Evolutionary conservation across 1,139 yeast genomes (phyloP).

Genomic region (Hyphopichia wangnamkhiaoensis): DNA sequence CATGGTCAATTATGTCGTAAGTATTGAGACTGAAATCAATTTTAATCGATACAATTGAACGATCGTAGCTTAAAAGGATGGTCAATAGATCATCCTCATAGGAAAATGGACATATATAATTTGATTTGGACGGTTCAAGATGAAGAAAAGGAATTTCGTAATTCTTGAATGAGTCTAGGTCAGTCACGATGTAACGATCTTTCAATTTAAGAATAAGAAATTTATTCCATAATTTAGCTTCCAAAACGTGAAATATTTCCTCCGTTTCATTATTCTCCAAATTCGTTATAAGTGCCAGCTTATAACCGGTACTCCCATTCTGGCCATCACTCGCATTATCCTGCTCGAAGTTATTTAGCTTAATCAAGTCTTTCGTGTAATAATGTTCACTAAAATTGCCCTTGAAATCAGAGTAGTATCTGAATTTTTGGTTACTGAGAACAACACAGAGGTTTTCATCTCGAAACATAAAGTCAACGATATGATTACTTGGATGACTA

Average conservation of each 20-base stretch:
- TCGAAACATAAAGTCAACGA: conserved; percentile 56
- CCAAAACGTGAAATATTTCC: conserved; percentile 28
- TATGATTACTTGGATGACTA: conserved; percentile 54
- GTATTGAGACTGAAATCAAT: conserved; percentile 24
- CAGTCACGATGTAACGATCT: conserved; percentile 27
- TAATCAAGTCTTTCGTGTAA: conserved; percentile 35
- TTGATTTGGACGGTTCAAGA: conserved; percentile 17
- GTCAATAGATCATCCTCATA: conserved; percentile 14
- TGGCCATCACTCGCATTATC: conserved; percentile 19
- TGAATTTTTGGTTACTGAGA: conserved; percentile 53
- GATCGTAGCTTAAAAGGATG: conserved; percentile 28
- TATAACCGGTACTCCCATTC: conserved; percentile 14
- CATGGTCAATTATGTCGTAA: conserved; percentile 34
- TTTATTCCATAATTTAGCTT: conserved; percentile 24
- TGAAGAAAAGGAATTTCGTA: conserved; percentile 28
- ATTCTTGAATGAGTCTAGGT: conserved; percentile 25
- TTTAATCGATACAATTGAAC: conserved; percentile 29
- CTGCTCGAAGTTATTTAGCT: conserved; percentile 34
- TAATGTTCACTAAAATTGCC: conserved; percentile 60
- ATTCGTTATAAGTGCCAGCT: conserved; percentile 25
- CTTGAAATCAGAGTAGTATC: conserved; percentile 69
- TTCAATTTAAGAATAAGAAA: conserved; percentile 35
- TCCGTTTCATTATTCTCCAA: conserved; percentile 35
- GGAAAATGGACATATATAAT: conserved; percentile 13
- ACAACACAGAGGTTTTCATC: conserved; percentile 66